Conservation (phyloP, 352 stramenopile species). For the Aphanomyces invadans region DNA sequence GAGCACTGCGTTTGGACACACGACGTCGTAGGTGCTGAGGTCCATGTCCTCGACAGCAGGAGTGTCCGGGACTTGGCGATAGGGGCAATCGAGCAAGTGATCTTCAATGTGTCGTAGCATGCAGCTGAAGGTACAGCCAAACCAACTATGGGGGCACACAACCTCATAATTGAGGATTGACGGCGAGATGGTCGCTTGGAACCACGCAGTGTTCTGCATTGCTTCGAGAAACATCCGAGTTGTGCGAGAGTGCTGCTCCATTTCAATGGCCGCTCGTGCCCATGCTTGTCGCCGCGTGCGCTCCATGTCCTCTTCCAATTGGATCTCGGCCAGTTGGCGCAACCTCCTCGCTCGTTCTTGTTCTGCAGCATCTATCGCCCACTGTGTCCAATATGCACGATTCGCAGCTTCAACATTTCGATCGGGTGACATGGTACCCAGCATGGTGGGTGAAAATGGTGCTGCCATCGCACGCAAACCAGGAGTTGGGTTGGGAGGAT, state of each 20-base stretch:
- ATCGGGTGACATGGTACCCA: not conserved
- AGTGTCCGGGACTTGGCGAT: conserved; percentile 67
- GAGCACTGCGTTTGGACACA: conserved; percentile 75
- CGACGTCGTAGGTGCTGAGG: conserved; percentile 75
- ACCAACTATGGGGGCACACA: conserved; percentile 80
- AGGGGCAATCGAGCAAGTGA: conserved; percentile 58
- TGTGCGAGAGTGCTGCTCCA: conserved; percentile 74
- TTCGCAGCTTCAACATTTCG: conserved; percentile 19
- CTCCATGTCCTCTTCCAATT: conserved; percentile 69
- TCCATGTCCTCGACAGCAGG: conserved; percentile 64
- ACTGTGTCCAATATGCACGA: conserved; percentile 70
- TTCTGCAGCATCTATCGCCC: conserved; percentile 71
- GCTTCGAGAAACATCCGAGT: conserved; percentile 78
- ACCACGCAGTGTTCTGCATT: conserved; percentile 87
- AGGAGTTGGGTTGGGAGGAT: not conserved
- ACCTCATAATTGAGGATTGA: conserved; percentile 78
- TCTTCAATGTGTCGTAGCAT: conserved; percentile 72
- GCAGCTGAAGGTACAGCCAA: conserved; percentile 78
- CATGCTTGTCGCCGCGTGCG: conserved; percentile 52
- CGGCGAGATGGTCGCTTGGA: conserved; percentile 74
- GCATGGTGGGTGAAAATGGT: conserved; percentile 33
- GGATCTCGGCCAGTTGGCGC: conserved; percentile 55
- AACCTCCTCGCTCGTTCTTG: conserved; percentile 63
- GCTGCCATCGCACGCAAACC: conserved; percentile 30
- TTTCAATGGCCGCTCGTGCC: conserved; percentile 73